Base-by-base conservation (phyloP, 371 early-diverging fungal species). In the Mucor piriformis region DNA sequence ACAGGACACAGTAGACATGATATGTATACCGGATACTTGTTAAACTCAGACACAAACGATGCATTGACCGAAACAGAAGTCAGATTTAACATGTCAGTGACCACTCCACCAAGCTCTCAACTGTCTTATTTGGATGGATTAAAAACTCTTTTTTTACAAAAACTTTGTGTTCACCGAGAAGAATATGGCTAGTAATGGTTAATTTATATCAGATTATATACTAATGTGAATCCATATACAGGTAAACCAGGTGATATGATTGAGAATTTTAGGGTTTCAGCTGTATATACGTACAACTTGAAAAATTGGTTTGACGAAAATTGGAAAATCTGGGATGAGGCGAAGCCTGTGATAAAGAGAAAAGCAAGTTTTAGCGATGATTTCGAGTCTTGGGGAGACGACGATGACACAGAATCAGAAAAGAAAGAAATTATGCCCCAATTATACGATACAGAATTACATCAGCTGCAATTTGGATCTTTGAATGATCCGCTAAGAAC, bases 401-500 rank as follows among this genome's bases (percentile, higher is more conserved):
- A 59, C 1, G 50, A 53, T 23, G 51, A 61, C n/a, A 18, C 15
- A 13, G 11, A 33, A 3, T 34, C 6, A 23, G 21, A 46, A 33
- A 24, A 54, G 1, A 32, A 59, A 24, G 38, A 6, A 21, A 20
- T 43, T 49, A 11, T 33, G 8, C 15, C 18, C 12, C 43, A 51
- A 21, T 42, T 23, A 42, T 29, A 10, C 20, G 37, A 46, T 49
- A 27, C n/a, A 13, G 25, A 46, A 50, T 12, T 63, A 12, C 46
- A 53, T 6, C 38, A 57, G 2, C 54, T 88, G 33, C 79, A 85
- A 6, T 87, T 90, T 56, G 93, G 93, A 2, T 86, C 92, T 1
- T 76, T 73, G 15, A 88, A 89, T 50, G 90, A 92, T 56, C 93
- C 92, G 3, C 68, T 92, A 7, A 79, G 82, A 3, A 67, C 83